phyloP scores from a whole-genome alignment of 148 eudicot species.

The Spergularia marina region DNA sequence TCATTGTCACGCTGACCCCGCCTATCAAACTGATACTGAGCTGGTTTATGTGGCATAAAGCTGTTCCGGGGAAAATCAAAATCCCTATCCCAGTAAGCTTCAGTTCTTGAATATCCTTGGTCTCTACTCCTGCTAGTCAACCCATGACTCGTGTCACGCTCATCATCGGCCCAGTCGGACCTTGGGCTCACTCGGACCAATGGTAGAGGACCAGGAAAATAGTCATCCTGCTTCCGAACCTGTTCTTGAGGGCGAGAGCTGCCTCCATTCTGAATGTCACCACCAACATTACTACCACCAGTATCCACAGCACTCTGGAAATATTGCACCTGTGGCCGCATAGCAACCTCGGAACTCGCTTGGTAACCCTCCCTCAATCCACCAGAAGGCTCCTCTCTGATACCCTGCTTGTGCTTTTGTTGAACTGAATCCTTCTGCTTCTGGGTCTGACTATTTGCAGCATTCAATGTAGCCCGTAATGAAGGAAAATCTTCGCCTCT shows the following conservation, averaged over 20 bases:
- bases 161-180: constrained; percentile 98
- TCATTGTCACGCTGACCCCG: constrained; percentile 59
- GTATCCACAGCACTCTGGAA: constrained; percentile 29
- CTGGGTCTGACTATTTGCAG: constrained; percentile 51
- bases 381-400: constrained; percentile 39
- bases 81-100: constrained; percentile 78
- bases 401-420: constrained; percentile 51
- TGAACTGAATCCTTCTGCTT: constrained; percentile 61
- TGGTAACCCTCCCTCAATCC: constrained; percentile 42
- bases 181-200: constrained; percentile 77
- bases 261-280: constrained; percentile 35
- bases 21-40: constrained; percentile 50
- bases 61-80: constrained; percentile 70
- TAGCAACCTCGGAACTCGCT: constrained; percentile 36
- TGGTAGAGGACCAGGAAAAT: constrained; percentile 65
- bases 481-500: constrained; percentile 98
- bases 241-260: constrained; percentile 36
- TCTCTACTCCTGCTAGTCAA: constrained; percentile 58
- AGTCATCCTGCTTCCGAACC: constrained; percentile 49
- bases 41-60: constrained; percentile 58
- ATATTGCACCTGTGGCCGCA: constrained; percentile 46
- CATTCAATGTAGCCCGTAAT: constrained; percentile 61
- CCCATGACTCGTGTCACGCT: constrained; percentile 90
- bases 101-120: constrained; percentile 49
- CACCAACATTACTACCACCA: constrained; percentile 29